Evolutionary conservation across 1,139 yeast species (phyloP).

Genomic region (Pichia sp.): DNA sequence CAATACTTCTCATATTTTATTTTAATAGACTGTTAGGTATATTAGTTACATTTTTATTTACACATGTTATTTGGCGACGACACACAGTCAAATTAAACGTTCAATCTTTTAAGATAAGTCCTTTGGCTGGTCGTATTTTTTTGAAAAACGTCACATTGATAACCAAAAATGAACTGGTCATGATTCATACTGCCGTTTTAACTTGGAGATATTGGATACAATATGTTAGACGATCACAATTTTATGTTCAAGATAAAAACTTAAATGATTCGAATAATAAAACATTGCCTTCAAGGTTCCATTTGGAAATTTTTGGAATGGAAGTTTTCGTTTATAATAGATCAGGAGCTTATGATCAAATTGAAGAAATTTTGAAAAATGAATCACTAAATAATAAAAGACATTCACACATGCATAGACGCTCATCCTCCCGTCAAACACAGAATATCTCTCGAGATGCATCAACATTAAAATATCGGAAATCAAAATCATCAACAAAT

Average conservation of each 20-base stretch:
- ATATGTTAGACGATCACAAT: constrained; percentile 44
- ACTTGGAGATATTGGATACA: constrained; percentile 92
- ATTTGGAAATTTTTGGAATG: constrained; percentile 62
- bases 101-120: constrained; percentile 68
- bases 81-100: constrained; percentile 52
- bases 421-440: background rate
- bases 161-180: constrained; percentile 63
- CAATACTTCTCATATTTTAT: constrained; percentile 64
- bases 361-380: constrained; percentile 35
- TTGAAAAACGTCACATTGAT: constrained; percentile 69
- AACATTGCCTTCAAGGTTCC: constrained; percentile 53
- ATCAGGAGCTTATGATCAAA: constrained; percentile 66
- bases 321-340: constrained; percentile 81
- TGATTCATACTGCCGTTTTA: constrained; percentile 62
- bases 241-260: constrained; percentile 24
- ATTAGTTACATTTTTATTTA: constrained; percentile 44
- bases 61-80: constrained; percentile 58
- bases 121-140: constrained; percentile 76
- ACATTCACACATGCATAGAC: background rate
- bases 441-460: too few species aligned
- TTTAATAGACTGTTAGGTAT: constrained; percentile 72
- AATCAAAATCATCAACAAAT: background rate
- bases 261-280: constrained; percentile 35
- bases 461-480: constrained; percentile 1
- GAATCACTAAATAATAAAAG: constrained; percentile 6